Evolutionary conservation across 1,139 yeast species (phyloP).

Genomic region (Lodderomyces orthopsilosis): DNA sequence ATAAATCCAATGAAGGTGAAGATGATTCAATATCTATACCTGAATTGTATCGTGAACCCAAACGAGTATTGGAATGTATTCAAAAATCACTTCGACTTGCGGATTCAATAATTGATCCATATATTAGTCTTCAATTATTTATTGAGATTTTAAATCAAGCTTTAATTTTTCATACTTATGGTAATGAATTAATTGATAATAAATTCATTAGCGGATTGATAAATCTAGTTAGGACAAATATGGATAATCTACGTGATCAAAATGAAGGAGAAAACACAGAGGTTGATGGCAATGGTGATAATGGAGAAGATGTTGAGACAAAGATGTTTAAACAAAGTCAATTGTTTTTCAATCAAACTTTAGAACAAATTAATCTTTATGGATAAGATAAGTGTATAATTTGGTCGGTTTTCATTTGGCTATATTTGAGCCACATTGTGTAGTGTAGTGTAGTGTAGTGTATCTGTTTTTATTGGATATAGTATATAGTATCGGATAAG

Average conservation of each 20-base stretch:
- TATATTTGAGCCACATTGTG: too few relatives aligned
- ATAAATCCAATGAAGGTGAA: slow-evolving; percentile 10
- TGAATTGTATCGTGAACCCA: slow-evolving; percentile 33
- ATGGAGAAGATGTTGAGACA: slow-evolving; percentile 31
- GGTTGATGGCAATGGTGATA: slow-evolving; percentile 16
- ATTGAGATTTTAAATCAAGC: slow-evolving; percentile 87
- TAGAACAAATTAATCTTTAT: slow-evolving; percentile 37
- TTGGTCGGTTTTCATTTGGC: not conserved
- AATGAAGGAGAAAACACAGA: slow-evolving; percentile 19
- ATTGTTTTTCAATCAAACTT: slow-evolving; percentile 59
- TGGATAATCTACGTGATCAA: slow-evolving; percentile 50
- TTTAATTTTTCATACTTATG: slow-evolving; percentile 80
- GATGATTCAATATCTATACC: slow-evolving; percentile 9
- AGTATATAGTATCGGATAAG: too few relatives aligned
- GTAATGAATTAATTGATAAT: slow-evolving; percentile 66
- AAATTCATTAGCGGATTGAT: slow-evolving; percentile 83
- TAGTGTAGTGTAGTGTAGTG: too few relatives aligned
- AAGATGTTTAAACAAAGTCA: slow-evolving; percentile 31
- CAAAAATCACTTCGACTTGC: slow-evolving; percentile 81
- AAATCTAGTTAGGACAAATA: slow-evolving; percentile 75
- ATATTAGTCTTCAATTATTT: slow-evolving; percentile 74
- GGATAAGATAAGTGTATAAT: not conserved
- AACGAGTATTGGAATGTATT: slow-evolving; percentile 46
- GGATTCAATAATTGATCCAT: slow-evolving; percentile 87
- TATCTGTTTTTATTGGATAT: too few relatives aligned